A percentile compares a stretch with the other conserved stretches of the same genome.
Evolutionary conservation across 495 filamentous ascomycete genomes (phyloP).

Genomic region (Sporormia fimetaria): DNA sequence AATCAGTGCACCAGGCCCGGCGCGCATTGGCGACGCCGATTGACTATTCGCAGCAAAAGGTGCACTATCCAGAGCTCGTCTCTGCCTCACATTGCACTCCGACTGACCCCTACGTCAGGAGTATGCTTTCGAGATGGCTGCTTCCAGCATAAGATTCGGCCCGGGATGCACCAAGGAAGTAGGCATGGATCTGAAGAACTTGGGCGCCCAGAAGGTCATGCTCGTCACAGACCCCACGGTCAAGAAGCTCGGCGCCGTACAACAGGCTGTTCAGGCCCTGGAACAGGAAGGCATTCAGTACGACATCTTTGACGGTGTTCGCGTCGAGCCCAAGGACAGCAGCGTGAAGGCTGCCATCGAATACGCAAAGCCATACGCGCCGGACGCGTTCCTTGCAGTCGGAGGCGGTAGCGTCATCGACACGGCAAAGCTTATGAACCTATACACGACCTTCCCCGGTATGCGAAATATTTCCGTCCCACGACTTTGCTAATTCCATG

Average conservation of each 20-base stretch:
- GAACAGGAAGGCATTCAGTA: slow-evolving; percentile 66
- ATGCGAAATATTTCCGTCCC: background rate
- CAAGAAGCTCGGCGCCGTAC: slow-evolving; percentile 69
- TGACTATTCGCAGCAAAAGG: slow-evolving; percentile 60
- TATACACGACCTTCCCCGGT: slow-evolving; percentile 71
- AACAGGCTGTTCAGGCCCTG: slow-evolving; percentile 66
- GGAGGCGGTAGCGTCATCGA: slow-evolving; percentile 72
- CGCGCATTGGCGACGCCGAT: slow-evolving; percentile 61
- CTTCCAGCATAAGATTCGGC: slow-evolving; percentile 86
- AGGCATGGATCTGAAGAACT: slow-evolving; percentile 96
- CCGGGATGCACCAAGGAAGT: slow-evolving; percentile 90
- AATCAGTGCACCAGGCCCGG: slow-evolving; percentile 43
- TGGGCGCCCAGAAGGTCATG: slow-evolving; percentile 73
- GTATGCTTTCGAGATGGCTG: slow-evolving; percentile 97
- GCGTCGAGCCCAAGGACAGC: slow-evolving; percentile 86
- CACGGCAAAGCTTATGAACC: slow-evolving; percentile 96
- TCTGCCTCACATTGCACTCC: too few relatives aligned
- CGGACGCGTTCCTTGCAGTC: slow-evolving; percentile 86
- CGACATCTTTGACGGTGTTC: slow-evolving; percentile 63
- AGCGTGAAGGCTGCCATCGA: slow-evolving; percentile 80
- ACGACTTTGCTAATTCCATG: slow-evolving; percentile 1
- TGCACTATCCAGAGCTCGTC: too few relatives aligned
- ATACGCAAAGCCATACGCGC: slow-evolving; percentile 63
- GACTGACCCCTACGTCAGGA: too few relatives aligned
- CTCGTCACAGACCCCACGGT: slow-evolving; percentile 84